Percentiles rank a stretch among this genome's conserved stretches.
Evolutionary conservation across 164 flowering plant species (phyloP).

Genomic region (Kalanchoe fedtschenkoi): DNA sequence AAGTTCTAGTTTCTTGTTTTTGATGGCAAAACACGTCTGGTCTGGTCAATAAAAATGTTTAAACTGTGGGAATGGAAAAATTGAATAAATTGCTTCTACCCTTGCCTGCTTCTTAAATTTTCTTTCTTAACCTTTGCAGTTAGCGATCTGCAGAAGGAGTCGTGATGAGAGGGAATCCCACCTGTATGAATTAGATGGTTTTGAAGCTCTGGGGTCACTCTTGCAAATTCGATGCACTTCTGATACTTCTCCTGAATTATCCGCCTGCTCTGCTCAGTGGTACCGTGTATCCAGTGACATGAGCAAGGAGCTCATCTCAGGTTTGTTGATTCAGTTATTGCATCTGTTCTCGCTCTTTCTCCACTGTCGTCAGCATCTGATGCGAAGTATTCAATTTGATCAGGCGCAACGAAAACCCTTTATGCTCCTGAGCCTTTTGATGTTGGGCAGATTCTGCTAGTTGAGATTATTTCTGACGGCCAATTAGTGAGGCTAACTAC

Average conservation of each 20-base stretch:
- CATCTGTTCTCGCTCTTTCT: background rate
- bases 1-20: too few species aligned
- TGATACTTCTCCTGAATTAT: conserved; percentile 30
- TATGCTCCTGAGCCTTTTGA: conserved; percentile 70
- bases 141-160: conserved; percentile 36
- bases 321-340: conserved; percentile 13
- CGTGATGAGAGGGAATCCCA: conserved; percentile 21
- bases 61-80: too few species aligned
- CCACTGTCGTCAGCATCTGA: background rate
- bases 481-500: conserved; percentile 29
- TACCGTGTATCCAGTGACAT: conserved; percentile 36
- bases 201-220: conserved; percentile 42
- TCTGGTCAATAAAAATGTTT: too few species aligned
- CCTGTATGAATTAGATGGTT: conserved; percentile 37
- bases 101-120: background rate
- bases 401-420: conserved; percentile 44
- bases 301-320: conserved; percentile 45
- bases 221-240: conserved; percentile 29
- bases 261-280: conserved; percentile 55
- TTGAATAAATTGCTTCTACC: background rate
- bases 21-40: too few species aligned
- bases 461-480: conserved; percentile 37
- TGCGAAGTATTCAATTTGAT: background rate
- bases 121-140: conserved; percentile 21
- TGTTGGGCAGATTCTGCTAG: conserved; percentile 50